Percentiles rank a stretch among this genome's conserved stretches.
Conservation (phyloP, 2,329 filamentous ascomycete species). For the Alternaria novae-zelandiae region DNA sequence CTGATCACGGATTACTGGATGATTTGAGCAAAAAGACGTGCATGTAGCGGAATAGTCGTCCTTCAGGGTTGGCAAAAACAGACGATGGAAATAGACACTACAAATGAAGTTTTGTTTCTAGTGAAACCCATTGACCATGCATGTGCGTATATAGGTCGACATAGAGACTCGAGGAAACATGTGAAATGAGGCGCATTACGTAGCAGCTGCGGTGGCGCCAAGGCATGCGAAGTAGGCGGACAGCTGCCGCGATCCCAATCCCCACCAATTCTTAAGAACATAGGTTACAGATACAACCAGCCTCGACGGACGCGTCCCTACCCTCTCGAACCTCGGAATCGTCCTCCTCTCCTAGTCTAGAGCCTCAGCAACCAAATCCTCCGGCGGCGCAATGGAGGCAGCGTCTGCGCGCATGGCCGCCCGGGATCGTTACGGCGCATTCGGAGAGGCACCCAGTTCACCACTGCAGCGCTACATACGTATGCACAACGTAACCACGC, state of each 20-base stretch:
- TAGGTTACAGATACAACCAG: constrained; percentile 14
- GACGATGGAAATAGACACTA: background rate
- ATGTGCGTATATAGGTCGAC: background rate
- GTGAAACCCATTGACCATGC: background rate
- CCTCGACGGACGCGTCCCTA: constrained; percentile 3
- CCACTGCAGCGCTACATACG: constrained; percentile 93
- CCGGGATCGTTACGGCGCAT: constrained; percentile 88
- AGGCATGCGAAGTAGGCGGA: constrained; percentile 12
- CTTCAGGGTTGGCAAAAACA: background rate
- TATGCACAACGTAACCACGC: constrained; percentile 43
- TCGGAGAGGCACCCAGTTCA: constrained; percentile 78
- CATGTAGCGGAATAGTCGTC: background rate
- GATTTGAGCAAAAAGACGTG: constrained; percentile 10
- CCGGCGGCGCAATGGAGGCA: constrained; percentile 72
- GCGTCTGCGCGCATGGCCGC: constrained; percentile 93
- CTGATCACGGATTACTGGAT: constrained; percentile 41
- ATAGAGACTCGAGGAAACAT: background rate
- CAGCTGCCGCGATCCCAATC: constrained; percentile 12
- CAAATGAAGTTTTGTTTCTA: background rate
- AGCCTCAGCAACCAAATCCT: background rate
- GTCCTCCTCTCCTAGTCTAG: background rate
- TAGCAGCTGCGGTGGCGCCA: constrained; percentile 22
- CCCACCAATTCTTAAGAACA: constrained; percentile 22
- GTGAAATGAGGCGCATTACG: constrained; percentile 19
- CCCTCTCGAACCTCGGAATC: background rate